Evolutionary conservation across 1,139 yeast genomes (phyloP), one percentile per base, ranked within the genome.

Genomic region (Pichiaceae sp.): DNA sequence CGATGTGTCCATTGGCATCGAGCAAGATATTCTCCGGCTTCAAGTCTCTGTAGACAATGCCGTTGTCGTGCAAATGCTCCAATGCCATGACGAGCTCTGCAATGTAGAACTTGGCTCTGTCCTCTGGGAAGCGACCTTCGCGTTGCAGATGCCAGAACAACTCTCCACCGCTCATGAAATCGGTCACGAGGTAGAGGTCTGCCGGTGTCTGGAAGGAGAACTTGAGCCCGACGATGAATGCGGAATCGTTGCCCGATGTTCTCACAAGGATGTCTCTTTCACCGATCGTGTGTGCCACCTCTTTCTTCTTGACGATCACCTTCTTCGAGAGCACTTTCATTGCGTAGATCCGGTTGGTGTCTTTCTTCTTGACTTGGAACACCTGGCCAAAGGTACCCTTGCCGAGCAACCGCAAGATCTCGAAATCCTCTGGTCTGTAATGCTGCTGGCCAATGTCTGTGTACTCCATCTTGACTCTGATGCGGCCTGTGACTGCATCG

Each of bases 331-430:
- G 72, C 20, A 91, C 94, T 62, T 91, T 91, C 98, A 91, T 91
- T 33, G 98, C 98, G 57, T 91, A 91, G 42, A 91, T 80, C 50
- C 96, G 73, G 40, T 77, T 75, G 4, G 94, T 86, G 54, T 89
- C 97, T 52, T 71, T 72, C 69, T 89, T 91, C 48, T 83, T 78
- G 33, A 91, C 98, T 62, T 89, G 97, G 60, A 81, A 91, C 29
- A 91, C 98, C 62, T 85, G 95, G 24, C 98, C 98, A 67, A 91
- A 91, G 0, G 97, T 91, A 36, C 98, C 98, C 56, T 86, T 87
- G 43, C 98, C 98, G 43, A 91, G 69, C 38, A 91, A 67, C 53
- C 95, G 72, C 50, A 91, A 72, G 16, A 89, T 84, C 55, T 89
- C 96, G 59, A 91, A 91, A 62, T 91, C 96, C 41, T 81, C 81